Conservation (phyloP, 2,329 filamentous ascomycete species). For the Myotisia sp. region DNA sequence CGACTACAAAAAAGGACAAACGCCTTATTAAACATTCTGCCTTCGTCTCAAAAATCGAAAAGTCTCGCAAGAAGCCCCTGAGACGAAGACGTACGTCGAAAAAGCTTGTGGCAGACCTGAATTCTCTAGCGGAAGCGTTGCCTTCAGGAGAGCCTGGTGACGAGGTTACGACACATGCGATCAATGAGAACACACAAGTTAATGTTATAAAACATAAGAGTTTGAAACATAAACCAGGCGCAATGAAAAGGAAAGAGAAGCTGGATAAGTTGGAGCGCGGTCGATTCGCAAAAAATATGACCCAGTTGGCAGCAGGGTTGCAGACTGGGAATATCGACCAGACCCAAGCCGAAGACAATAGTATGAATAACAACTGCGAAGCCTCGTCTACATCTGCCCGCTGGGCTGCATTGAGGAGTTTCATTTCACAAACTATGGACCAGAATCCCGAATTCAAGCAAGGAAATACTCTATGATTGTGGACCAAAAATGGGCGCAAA, state of each 20-base stretch:
- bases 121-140: conserved; percentile 65
- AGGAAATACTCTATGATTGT: no score
- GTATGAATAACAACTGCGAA: conserved; percentile 10
- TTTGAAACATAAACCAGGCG: conserved; percentile 59
- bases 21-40: conserved; percentile 64
- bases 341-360: neutral
- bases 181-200: conserved; percentile 35
- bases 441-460: conserved; percentile 61
- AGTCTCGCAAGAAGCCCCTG: conserved; percentile 41
- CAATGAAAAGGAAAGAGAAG: conserved; percentile 68
- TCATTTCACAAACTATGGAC: conserved; percentile 80
- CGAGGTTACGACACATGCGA: conserved; percentile 24
- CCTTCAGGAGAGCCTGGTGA: conserved; percentile 43
- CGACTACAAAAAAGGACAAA: conserved; percentile 60
- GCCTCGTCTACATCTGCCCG: conserved; percentile 35
- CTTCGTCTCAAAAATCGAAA: conserved; percentile 63
- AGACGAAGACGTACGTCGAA: conserved; percentile 57
- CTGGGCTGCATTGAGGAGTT: conserved; percentile 70
- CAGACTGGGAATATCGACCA: conserved; percentile 11
- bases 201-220: conserved; percentile 64
- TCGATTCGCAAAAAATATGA: conserved; percentile 71
- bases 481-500: no score
- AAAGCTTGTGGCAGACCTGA: conserved; percentile 63
- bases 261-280: conserved; percentile 69
- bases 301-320: conserved; percentile 45